Conservation (phyloP, 768 basidiomycete species). For the Mycena venus region DNA sequence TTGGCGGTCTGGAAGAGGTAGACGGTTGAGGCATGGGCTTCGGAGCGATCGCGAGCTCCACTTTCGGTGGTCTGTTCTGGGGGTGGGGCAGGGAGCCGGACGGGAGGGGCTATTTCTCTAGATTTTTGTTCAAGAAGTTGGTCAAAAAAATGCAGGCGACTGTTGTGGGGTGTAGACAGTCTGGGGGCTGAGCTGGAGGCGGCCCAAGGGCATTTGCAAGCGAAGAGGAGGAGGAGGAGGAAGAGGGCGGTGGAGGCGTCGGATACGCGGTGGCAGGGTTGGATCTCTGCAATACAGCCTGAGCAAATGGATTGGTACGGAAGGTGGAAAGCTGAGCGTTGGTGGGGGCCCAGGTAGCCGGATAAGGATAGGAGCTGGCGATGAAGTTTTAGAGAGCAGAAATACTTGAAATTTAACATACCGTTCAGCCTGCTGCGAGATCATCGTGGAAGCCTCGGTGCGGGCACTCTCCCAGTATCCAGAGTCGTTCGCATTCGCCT, state of each 20-base stretch:
- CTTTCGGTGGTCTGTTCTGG: constrained; percentile 14
- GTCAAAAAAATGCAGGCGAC: constrained; percentile 75
- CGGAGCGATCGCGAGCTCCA: constrained; percentile 1
- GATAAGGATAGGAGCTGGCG: constrained; percentile 50
- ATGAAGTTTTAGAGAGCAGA: constrained; percentile 23
- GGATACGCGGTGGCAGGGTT: constrained; percentile 76
- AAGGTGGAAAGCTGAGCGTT: constrained; percentile 63
- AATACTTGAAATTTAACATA: constrained; percentile 47
- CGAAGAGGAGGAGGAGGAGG: constrained; percentile 78
- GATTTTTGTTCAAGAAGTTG: constrained; percentile 72
- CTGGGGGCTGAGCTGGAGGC: constrained; percentile 28
- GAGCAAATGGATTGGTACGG: constrained; percentile 70
- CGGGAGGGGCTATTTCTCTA: constrained; percentile 48
- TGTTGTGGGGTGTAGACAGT: constrained; percentile 65
- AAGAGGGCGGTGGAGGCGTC: constrained; percentile 77
- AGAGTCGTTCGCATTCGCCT: constrained; percentile 59
- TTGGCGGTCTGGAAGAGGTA: not conserved
- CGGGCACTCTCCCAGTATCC: constrained; percentile 77
- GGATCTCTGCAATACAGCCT: constrained; percentile 74
- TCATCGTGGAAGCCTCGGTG: constrained; percentile 70
- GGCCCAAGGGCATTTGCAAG: constrained; percentile 79
- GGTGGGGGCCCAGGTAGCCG: constrained; percentile 57
- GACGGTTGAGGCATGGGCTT: too few species aligned
- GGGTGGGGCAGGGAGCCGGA: constrained; percentile 1
- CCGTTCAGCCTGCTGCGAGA: constrained; percentile 67